Evolutionary conservation across 1,284 basidiomycete species (phyloP).

Genomic region (Ceratobasidium sp.): DNA sequence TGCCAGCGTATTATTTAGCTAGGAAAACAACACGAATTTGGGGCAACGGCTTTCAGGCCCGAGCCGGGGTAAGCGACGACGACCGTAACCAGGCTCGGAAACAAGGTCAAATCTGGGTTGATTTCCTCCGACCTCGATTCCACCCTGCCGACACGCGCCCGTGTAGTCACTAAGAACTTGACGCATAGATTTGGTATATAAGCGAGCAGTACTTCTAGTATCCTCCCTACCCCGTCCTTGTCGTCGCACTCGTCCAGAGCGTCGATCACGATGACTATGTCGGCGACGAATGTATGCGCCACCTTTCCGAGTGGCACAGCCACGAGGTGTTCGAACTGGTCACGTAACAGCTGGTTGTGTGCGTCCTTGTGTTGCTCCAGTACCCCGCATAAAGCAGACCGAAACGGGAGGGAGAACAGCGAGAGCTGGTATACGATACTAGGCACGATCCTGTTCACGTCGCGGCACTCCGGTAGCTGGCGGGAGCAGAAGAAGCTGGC

Average conservation of each 20-base stretch:
- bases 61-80: no score
- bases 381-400: neutral
- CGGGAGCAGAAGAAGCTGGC: slow-evolving; percentile 33
- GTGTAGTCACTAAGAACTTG: slow-evolving; percentile 12
- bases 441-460: slow-evolving; percentile 13
- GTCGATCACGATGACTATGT: slow-evolving; percentile 25
- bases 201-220: neutral
- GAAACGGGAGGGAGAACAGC: slow-evolving; percentile 13
- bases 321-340: slow-evolving; percentile 12
- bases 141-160: no score
- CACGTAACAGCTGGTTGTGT: neutral
- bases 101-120: no score
- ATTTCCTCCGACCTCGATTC: no score
- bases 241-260: slow-evolving; percentile 36
- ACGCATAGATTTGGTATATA: neutral
- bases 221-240: neutral
- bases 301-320: neutral
- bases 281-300: neutral
- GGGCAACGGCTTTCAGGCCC: no score
- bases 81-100: no score
- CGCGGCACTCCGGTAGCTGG: slow-evolving; percentile 1
- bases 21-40: no score
- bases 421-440: slow-evolving; percentile 27
- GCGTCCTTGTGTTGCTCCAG: neutral
- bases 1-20: no score